Conservation (phyloP, 2,329 filamentous ascomycete genomes). For the Fusarium tjaetaba region DNA sequence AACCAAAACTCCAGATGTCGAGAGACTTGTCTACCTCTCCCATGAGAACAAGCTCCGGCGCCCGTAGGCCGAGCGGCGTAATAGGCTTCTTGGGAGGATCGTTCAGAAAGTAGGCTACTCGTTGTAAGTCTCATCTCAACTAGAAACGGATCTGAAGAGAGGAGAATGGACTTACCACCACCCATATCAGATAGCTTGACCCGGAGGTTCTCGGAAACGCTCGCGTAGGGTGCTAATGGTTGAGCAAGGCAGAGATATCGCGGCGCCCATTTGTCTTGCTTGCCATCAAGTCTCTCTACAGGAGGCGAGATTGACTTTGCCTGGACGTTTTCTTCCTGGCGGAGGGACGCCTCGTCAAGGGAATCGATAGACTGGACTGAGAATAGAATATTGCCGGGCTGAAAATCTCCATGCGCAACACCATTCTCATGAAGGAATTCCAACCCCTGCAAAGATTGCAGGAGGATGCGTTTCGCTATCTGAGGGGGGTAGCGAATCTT, state of each 20-base stretch:
- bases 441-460: not conserved
- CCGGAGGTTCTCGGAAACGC: not conserved
- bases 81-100: not conserved
- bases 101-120: slow-evolving; percentile 1
- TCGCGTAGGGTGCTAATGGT: not conserved
- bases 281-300: slow-evolving; percentile 11
- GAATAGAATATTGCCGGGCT: slow-evolving; percentile 18
- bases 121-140: not conserved
- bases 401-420: slow-evolving; percentile 12
- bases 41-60: slow-evolving; percentile 16
- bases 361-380: not conserved
- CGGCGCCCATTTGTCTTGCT: slow-evolving; percentile 16
- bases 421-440: slow-evolving; percentile 1
- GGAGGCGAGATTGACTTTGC: not conserved
- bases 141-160: not conserved
- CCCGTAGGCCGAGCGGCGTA: not conserved
- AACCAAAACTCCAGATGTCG: slow-evolving; percentile 29
- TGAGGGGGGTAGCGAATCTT: slow-evolving; percentile 8
- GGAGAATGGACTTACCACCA: not conserved
- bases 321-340: not conserved
- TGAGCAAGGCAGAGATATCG: slow-evolving; percentile 9
- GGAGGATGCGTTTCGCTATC: slow-evolving; percentile 20
- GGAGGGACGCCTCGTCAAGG: not conserved
- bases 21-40: not conserved
- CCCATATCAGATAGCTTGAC: slow-evolving; percentile 22